Evolutionary conservation across 176 grass and related monocot genomes (phyloP), one percentile per base, ranked within the genome.

Genomic region (Tillandsia fasciculata): DNA sequence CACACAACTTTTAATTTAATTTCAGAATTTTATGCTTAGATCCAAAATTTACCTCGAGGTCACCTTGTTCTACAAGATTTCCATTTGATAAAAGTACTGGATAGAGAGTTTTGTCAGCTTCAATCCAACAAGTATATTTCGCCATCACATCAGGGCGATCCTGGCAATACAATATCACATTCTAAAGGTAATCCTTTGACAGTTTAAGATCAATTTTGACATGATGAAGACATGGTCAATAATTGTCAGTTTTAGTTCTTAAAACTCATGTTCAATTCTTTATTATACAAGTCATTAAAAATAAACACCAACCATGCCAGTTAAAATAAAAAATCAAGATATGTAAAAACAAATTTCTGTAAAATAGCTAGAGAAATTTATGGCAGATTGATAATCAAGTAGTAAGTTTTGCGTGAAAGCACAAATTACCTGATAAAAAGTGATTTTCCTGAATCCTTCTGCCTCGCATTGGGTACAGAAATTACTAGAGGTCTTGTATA

Each of bases 391-490:
- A 75, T 69, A 22, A 75, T 47, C 52, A 66, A 26, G 64, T 49
- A 50, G 73, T 71, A 81, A 81, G 51, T 22, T 48, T 76, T 54
- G 10, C 20, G 15, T 42, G 47, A 49, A 14, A 57, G 17, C 66
- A 68, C 2, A 79, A 72, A 33, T 72, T 84, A 83, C 94, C 89
- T 99, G 94, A 86, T 87, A 99, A 79, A 87, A 99, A 12, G 94
- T 99, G 64, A 99, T 99, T 78, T 99, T 97, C 58, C 87, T 73
- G 70, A 99, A 99, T 26, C 94, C 94, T 93, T 99, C 94, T 29
- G 94, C 94, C 73, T 99, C 94, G 83, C 94, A 99, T 80, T 99
- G 94, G 14, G 94, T 99, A 67, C 84, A 99, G 79, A 99, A 99
- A 72, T 92, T 92, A 51, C 87, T 84, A 70, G 94, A 93, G 0